Evolutionary conservation across 441 rosid species (phyloP), one percentile per base, ranked within the genome.

Genomic region (Croton setiger): DNA sequence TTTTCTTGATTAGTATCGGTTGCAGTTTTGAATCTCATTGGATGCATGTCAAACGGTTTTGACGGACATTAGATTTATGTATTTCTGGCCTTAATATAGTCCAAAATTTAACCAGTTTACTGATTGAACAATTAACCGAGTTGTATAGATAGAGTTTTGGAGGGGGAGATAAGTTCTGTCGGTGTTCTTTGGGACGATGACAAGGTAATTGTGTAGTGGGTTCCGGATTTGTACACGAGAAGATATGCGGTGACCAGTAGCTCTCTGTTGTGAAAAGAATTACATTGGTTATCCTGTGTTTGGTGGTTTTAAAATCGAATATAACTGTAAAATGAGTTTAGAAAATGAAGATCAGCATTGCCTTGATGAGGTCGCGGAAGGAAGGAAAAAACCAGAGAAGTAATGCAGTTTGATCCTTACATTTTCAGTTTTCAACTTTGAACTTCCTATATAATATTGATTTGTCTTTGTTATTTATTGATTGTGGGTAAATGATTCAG

Each of bases 251-350:
- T 73, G 76, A 72, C 9, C 33, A 62, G 62, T 39, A 57, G 65
- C 48, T 13, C 55, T 70, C 43, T 31, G 59, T 20, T 57, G 73
- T 55, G 57, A 41, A 61, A 72, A 48, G 31, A 18, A 58, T 8
- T 4, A 8, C 23, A n/a, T n/a, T 39, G 56, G 37, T 56, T 56
- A 39, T 55, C 21, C 18, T 21, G 36, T 17, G 17, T 56, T 35
- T 43, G 48, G 53, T 48, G 47, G 27, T 54, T 37, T 75, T 23
- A 65, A 64, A 63, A 23, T 35, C 15, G 15, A 36, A 71, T 69
- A 64, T 69, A 64, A 60, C 64, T 51, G 72, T 74, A 79, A 73
- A 74, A 92, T 96, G 99, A 92, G 84, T 85, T 59, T 81, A 62
- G 85, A 83, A 60, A 77, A 67, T 53, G 92, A 81, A 74, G 89